Evolutionary conservation across 805 yeast genomes (phyloP).

Genomic region (Saccharomycopsis selenospora): DNA sequence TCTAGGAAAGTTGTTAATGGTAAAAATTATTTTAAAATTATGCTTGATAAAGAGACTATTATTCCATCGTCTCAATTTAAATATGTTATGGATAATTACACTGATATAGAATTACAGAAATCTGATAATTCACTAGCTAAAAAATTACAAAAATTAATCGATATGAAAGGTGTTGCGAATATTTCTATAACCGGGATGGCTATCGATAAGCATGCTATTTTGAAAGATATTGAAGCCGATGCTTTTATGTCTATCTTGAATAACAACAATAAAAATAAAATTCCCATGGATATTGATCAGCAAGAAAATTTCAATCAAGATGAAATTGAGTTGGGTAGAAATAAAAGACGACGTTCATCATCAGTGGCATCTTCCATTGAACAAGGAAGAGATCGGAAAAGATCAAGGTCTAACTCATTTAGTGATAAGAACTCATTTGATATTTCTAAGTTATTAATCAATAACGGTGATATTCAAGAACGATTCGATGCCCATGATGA

Average conservation of each 20-base stretch:
- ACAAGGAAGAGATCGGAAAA: background rate
- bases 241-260: background rate
- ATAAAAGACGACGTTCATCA: background rate
- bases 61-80: background rate
- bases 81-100: background rate
- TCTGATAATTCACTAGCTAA: background rate
- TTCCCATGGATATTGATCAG: too few species aligned
- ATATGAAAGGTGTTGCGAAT: too few species aligned
- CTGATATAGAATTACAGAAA: background rate
- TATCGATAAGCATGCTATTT: too few species aligned
- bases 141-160: background rate
- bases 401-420: conserved; percentile 2
- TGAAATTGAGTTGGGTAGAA: background rate
- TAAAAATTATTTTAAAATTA: background rate
- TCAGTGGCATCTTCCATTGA: background rate
- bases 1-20: background rate
- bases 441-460: too few species aligned
- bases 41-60: background rate
- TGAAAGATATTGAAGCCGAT: background rate
- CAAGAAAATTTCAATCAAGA: too few species aligned
- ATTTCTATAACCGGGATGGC: too few species aligned
- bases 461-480: too few species aligned
- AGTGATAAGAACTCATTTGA: background rate
- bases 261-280: too few species aligned
- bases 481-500: too few species aligned